Evolutionary conservation across 345 rosid species (phyloP).

Genomic region (Linum trigynum): DNA sequence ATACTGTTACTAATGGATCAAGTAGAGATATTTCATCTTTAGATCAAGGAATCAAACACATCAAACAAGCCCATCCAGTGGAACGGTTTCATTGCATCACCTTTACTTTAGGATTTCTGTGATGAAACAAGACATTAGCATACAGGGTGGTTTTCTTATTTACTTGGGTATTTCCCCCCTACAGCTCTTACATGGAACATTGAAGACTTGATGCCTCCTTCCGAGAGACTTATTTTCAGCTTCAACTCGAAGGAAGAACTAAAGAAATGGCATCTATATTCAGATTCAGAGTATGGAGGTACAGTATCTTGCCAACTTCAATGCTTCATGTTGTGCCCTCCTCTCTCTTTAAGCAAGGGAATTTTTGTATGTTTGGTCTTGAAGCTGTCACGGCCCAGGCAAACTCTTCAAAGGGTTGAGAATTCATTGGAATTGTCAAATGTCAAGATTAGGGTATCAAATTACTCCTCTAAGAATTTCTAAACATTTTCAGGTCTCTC

Average conservation of each 20-base stretch:
- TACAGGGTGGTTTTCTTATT: neutral
- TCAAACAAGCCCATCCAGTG: no score
- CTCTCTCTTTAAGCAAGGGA: neutral
- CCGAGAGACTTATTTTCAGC: constrained; percentile 56
- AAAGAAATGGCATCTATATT: constrained; percentile 81
- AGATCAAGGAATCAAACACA: no score
- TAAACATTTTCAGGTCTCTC: constrained; percentile 48
- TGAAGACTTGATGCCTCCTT: constrained; percentile 79
- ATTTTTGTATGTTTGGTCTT: neutral
- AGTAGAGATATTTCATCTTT: no score
- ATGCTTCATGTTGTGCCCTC: neutral
- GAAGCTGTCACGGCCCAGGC: neutral
- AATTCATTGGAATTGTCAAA: neutral
- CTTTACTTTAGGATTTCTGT: no score
- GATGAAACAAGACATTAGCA: no score
- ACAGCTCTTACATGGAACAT: constrained; percentile 75
- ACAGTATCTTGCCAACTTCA: constrained; percentile 8
- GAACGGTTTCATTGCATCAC: no score
- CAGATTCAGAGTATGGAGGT: constrained; percentile 96
- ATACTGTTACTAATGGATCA: no score
- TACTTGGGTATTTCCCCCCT: constrained; percentile 6
- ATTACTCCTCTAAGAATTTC: neutral
- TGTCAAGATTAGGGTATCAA: neutral
- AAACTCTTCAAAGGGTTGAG: neutral
- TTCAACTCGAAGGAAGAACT: constrained; percentile 72